phyloP scores from a whole-genome alignment of 2,329 filamentous ascomycete species.

The Boeremia exigua region DNA sequence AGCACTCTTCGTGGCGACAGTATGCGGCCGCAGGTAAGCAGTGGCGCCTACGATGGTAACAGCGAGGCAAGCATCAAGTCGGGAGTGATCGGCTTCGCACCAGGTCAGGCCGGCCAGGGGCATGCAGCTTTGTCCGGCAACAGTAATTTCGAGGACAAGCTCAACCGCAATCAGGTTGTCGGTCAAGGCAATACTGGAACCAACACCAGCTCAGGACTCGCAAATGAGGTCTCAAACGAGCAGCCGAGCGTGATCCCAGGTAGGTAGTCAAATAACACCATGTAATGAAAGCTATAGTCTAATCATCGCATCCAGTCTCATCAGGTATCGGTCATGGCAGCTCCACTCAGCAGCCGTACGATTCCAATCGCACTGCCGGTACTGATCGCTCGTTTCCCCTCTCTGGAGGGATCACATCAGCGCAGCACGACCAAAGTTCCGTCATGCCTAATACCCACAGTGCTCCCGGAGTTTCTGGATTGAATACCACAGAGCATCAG shows the following conservation, averaged over 20 bases:
- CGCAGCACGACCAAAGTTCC: background rate
- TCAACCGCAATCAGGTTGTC: constrained; percentile 23
- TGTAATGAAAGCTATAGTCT: background rate
- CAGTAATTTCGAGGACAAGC: constrained; percentile 17
- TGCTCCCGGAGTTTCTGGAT: background rate
- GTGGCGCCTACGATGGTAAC: constrained; percentile 23
- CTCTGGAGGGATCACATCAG: constrained; percentile 37
- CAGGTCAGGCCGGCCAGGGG: constrained; percentile 21
- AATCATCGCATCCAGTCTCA: background rate
- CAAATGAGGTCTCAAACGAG: background rate
- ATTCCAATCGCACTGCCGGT: constrained; percentile 22
- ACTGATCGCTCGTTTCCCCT: constrained; percentile 47
- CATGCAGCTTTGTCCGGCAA: constrained; percentile 35
- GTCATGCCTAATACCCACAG: background rate
- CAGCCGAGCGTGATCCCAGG: constrained; percentile 20
- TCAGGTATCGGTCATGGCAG: background rate
- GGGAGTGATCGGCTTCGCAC: constrained; percentile 47
- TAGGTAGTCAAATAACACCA: constrained; percentile 25
- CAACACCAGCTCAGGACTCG: constrained; percentile 13
- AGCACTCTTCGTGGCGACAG: constrained; percentile 2
- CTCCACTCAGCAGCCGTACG: constrained; percentile 8
- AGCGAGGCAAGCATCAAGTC: constrained; percentile 50
- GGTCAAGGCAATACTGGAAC: constrained; percentile 24
- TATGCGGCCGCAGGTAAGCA: constrained; percentile 27
- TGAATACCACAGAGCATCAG: constrained; percentile 13